A percentile compares a stretch with the other conserved stretches of the same genome.
phyloP scores from a whole-genome alignment of 1,284 basidiomycete genomes.

The Ceratobasidium sp. region DNA sequence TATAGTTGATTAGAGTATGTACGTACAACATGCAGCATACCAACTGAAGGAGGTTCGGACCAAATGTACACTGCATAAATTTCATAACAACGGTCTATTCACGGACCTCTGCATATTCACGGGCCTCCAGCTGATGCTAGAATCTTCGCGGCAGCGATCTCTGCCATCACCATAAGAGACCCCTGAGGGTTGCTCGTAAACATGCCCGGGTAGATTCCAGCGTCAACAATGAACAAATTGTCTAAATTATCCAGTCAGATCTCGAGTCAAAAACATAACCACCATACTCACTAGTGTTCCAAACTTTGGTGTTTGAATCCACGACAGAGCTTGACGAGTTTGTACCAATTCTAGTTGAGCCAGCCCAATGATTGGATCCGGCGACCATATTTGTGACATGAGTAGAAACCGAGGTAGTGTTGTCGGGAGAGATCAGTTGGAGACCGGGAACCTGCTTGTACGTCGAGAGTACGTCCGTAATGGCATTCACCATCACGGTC shows the following conservation, averaged over 20 bases:
- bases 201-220: slow-evolving; percentile 60
- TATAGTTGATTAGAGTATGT: no score
- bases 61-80: no score
- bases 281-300: slow-evolving; percentile 67
- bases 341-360: slow-evolving; percentile 63
- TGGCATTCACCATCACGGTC: slow-evolving; percentile 60
- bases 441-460: slow-evolving; percentile 59
- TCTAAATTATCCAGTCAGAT: slow-evolving; percentile 47
- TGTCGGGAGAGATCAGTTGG: slow-evolving; percentile 69
- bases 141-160: slow-evolving; percentile 65
- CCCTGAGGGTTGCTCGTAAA: slow-evolving; percentile 67
- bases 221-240: slow-evolving; percentile 58
- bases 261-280: slow-evolving; percentile 48
- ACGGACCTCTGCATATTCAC: slow-evolving; percentile 50
- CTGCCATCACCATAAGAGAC: slow-evolving; percentile 64
- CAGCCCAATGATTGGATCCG: slow-evolving; percentile 69
- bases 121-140: slow-evolving; percentile 64
- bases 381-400: slow-evolving; percentile 54
- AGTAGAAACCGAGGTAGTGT: slow-evolving; percentile 55
- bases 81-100: no score
- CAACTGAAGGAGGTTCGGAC: no score
- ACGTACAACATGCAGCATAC: no score
- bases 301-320: slow-evolving; percentile 67
- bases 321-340: slow-evolving; percentile 60
- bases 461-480: slow-evolving; percentile 57